These are phyloP conservation scores for Diplotaxis tenuifolia DNA, from an alignment of 345 rosid genomes.

Conservation along the genomic window DNA sequence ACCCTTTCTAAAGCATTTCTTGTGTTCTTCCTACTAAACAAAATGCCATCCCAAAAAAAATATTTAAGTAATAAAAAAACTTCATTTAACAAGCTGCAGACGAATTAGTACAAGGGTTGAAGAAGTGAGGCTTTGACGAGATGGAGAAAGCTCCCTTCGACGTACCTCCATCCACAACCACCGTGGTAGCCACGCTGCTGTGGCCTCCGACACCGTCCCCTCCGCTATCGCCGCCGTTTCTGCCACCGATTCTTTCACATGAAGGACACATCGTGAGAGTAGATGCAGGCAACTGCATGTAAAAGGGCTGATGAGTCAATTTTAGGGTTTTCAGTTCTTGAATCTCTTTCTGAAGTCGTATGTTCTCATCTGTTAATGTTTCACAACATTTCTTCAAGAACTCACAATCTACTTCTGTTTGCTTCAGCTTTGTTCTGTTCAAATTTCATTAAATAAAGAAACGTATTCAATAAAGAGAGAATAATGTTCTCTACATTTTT, in stretches of 20 bases:
- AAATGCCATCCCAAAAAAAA: background rate
- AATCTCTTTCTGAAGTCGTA: slow-evolving; percentile 82
- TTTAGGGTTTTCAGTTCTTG: slow-evolving; percentile 71
- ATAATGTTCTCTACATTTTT: background rate
- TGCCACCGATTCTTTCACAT: slow-evolving; percentile 63
- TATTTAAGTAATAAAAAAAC: slow-evolving; percentile 3
- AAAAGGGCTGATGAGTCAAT: slow-evolving; percentile 49
- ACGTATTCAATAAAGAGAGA: background rate
- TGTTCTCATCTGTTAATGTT: slow-evolving; percentile 87
- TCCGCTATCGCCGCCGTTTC: slow-evolving; percentile 20
- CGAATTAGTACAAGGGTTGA: slow-evolving; percentile 64
- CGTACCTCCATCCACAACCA: slow-evolving; percentile 25
- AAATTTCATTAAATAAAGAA: background rate
- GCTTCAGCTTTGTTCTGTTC: slow-evolving; percentile 91
- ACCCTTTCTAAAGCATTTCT: slow-evolving; percentile 26
- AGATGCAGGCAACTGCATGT: slow-evolving; percentile 78
- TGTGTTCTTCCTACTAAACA: slow-evolving; percentile 25
- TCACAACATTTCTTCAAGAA: slow-evolving; percentile 85
- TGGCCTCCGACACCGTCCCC: slow-evolving; percentile 8
- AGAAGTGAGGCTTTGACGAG: slow-evolving; percentile 58
- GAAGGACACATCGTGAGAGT: slow-evolving; percentile 71
- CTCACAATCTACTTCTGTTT: slow-evolving; percentile 96
- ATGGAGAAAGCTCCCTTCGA: slow-evolving; percentile 34
- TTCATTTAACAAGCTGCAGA: slow-evolving; percentile 77
- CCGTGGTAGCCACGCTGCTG: slow-evolving; percentile 9